A percentile compares a stretch with the other conserved stretches of the same genome.
Evolutionary conservation across 306 rosid species (phyloP).

Genomic region (Lupinus albus): DNA sequence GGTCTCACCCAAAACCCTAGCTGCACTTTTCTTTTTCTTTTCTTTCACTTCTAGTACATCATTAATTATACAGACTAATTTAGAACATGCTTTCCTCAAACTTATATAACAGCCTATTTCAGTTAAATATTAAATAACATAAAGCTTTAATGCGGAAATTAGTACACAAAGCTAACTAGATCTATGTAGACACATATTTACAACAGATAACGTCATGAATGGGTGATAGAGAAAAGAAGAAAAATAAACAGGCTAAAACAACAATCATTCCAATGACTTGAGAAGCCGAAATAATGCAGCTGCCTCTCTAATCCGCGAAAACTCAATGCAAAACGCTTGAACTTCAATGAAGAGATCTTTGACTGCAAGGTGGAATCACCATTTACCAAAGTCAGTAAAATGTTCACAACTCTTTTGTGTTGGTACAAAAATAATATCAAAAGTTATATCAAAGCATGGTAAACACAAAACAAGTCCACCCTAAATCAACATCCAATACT

Average conservation of each 20-base stretch:
- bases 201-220: conserved; percentile 34
- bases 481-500: no score
- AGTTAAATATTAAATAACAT: no score
- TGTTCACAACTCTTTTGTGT: neutral
- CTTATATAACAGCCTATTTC: no score
- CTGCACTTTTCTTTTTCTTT: no score
- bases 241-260: conserved; percentile 27
- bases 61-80: no score
- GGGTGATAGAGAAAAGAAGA: neutral
- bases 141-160: no score
- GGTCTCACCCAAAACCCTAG: no score
- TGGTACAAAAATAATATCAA: conserved; percentile 11
- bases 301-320: conserved; percentile 92
- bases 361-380: conserved; percentile 57
- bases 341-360: conserved; percentile 92
- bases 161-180: conserved; percentile 40
- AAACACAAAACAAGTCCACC: no score
- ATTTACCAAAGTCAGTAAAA: conserved; percentile 34
- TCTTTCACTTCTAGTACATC: no score
- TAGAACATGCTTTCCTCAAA: no score
- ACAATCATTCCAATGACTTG: conserved; percentile 71
- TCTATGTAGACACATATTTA: conserved; percentile 53
- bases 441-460: neutral
- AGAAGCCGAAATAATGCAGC: conserved; percentile 89
- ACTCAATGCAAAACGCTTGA: conserved; percentile 94